Conservation (phyloP, 768 basidiomycete genomes). For the Brasilioporus rufonigricans region DNA sequence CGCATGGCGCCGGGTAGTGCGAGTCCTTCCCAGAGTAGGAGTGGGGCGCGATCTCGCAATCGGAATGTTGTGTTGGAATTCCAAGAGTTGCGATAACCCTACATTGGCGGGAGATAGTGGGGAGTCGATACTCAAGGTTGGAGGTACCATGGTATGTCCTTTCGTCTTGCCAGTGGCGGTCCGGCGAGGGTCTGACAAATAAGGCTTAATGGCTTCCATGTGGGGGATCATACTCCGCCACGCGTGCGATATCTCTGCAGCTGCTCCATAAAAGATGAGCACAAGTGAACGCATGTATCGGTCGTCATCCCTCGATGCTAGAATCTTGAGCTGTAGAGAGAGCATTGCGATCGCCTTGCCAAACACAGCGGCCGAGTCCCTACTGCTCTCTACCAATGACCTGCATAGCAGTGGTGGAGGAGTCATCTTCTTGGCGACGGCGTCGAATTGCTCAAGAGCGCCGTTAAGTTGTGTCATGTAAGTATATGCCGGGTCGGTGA, state of each 20-base stretch:
- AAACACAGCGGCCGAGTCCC: constrained; percentile 80
- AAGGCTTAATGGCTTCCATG: constrained; percentile 64
- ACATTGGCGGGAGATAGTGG: constrained; percentile 30
- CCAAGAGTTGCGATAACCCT: constrained; percentile 23
- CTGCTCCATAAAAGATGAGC: constrained; percentile 84
- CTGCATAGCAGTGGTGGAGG: constrained; percentile 76
- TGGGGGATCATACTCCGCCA: constrained; percentile 80
- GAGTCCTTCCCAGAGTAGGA: constrained; percentile 39
- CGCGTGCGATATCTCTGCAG: constrained; percentile 81
- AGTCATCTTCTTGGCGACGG: constrained; percentile 61
- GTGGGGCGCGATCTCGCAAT: constrained; percentile 30
- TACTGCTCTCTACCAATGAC: constrained; percentile 76
- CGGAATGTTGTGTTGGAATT: constrained; percentile 23
- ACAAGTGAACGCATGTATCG: constrained; percentile 86
- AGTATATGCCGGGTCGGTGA: constrained; percentile 79
- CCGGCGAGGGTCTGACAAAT: constrained; percentile 48
- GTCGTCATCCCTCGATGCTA: constrained; percentile 73
- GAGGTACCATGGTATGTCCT: constrained; percentile 25
- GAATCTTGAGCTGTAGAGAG: constrained; percentile 73
- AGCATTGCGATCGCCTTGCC: constrained; percentile 87
- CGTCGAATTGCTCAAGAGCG: constrained; percentile 89
- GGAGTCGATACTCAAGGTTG: constrained; percentile 21
- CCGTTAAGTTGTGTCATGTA: constrained; percentile 84
- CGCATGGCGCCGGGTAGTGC: constrained; percentile 75
- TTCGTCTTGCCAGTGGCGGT: constrained; percentile 32